Evolutionary conservation across 192 early-diverging fungal species (phyloP), one percentile per base, ranked within the genome.

Genomic region (Umbelopsis sp.): DNA sequence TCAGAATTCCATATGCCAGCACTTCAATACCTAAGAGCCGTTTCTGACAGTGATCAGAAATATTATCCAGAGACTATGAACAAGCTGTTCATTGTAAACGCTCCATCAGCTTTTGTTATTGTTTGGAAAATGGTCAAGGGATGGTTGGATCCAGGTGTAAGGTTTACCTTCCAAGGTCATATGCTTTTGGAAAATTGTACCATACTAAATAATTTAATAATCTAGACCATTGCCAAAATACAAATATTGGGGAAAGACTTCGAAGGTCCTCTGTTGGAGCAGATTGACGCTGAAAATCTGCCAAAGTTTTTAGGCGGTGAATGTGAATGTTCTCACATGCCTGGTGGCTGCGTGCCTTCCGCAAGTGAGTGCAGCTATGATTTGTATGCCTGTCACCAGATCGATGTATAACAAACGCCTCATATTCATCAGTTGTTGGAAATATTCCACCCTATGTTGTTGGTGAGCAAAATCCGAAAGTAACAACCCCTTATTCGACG

Each of bases 21-120:
- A 12, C 76, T 93, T 45, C 85, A 88, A 43, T 88, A 90, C 79
- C 77, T 91, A 53, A 82, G 89, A 45, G 86, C 88, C 69, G 88
- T 97, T 56, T 87, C 92, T 29, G 86, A 91, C 50, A 90, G 92
- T 77, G 95, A 96, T 74, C 95, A 97, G 75, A 91, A 94, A 68
- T 92, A 95, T 74, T 98, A 98, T 72, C 97, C 97, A 16, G 97
- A 97, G 79, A 93, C 91, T 78, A 85, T 97, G 68, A 90, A 92
- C 73, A 93, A 91, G 72, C 92, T 97, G 66, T 97, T 90, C 70
- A 87, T 98, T 41, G 93, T 98, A 76, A 98, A 98, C 79, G 91
- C 94, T 62, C 97, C 97, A 5, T 88, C 84, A 68, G 88, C 96
- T 50, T 98, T 98, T 85, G 85, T 91, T 45, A 88, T 85, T 29